Percentiles rank a stretch among this genome's conserved stretches.
These are phyloP conservation scores for Pseudoturritis turrita DNA, from an alignment of 345 rosid species.

Conservation along the genomic window DNA sequence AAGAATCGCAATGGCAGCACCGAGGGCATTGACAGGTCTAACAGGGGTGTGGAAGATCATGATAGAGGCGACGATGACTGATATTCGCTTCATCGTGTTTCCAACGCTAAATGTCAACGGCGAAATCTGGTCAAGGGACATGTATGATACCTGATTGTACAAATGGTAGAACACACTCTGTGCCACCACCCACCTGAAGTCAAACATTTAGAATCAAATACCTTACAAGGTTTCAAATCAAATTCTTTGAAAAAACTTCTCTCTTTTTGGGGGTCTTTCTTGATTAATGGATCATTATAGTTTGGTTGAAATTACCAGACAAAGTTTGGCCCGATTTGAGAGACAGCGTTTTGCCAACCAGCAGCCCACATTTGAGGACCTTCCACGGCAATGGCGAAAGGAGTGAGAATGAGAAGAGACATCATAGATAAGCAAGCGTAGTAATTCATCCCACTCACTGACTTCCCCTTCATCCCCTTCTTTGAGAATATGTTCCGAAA, in stretches of 20 bases:
- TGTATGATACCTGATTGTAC: conserved; percentile 80
- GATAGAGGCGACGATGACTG: conserved; percentile 72
- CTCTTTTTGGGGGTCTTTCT: too few relatives aligned
- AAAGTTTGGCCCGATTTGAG: conserved; percentile 80
- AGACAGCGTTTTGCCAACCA: conserved; percentile 74
- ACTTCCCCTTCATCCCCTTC: conserved; percentile 94
- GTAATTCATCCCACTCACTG: conserved; percentile 96
- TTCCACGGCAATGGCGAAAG: conserved; percentile 91
- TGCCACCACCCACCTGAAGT: conserved; percentile 74
- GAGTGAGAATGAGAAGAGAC: conserved; percentile 79
- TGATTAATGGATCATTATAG: background rate
- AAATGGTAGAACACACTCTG: conserved; percentile 80
- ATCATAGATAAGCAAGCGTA: conserved; percentile 86
- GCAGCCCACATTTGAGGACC: conserved; percentile 94
- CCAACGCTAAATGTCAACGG: conserved; percentile 77
- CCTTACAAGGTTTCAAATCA: background rate
- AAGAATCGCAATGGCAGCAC: conserved; percentile 74
- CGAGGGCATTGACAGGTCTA: conserved; percentile 67
- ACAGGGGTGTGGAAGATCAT: conserved; percentile 72
- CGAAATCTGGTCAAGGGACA: conserved; percentile 76
- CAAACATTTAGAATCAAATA: background rate
- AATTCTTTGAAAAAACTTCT: background rate
- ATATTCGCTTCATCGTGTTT: conserved; percentile 82
- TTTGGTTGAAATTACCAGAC: conserved; percentile 41
- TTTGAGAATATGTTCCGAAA: conserved; percentile 91